Percentiles rank a stretch among this genome's conserved stretches.
Evolutionary conservation across 805 yeast genomes (phyloP).

Genomic region (Schwanniomyces pseudopolymorphus): DNA sequence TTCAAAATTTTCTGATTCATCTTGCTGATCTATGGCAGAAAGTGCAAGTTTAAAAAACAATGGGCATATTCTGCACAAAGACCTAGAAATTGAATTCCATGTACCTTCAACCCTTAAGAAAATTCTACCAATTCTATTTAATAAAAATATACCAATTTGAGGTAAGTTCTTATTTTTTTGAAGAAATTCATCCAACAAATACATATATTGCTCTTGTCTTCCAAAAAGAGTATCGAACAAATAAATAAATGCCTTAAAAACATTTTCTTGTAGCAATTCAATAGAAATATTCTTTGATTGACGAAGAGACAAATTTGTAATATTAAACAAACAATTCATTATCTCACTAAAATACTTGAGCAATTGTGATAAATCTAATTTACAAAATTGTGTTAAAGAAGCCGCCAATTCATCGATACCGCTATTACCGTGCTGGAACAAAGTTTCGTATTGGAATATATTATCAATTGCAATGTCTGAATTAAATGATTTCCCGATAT

Average conservation of each 20-base stretch:
- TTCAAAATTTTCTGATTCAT: conserved; percentile 25
- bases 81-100: conserved; percentile 65
- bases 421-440: conserved; percentile 41
- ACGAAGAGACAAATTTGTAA: conserved; percentile 26
- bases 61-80: conserved; percentile 59
- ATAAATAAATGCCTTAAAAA: conserved; percentile 59
- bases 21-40: conserved; percentile 17
- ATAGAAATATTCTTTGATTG: conserved; percentile 22
- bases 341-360: conserved; percentile 63
- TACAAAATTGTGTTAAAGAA: conserved; percentile 49
- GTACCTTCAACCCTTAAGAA: conserved; percentile 49
- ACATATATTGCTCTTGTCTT: conserved; percentile 61
- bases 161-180: conserved; percentile 39
- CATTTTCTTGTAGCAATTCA: conserved; percentile 31
- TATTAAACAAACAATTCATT: conserved; percentile 35
- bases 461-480: conserved; percentile 54
- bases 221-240: conserved; percentile 63
- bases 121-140: conserved; percentile 45
- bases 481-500: conserved; percentile 68
- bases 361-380: conserved; percentile 52
- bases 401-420: conserved; percentile 46
- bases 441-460: conserved; percentile 52
- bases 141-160: conserved; percentile 49
- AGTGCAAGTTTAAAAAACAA: conserved; percentile 46
- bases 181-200: conserved; percentile 53